A percentile compares a stretch with the other conserved stretches of the same genome.
Evolutionary conservation across 2,329 filamentous ascomycete species (phyloP).

Genomic region (Trichoderma aggressivum): DNA sequence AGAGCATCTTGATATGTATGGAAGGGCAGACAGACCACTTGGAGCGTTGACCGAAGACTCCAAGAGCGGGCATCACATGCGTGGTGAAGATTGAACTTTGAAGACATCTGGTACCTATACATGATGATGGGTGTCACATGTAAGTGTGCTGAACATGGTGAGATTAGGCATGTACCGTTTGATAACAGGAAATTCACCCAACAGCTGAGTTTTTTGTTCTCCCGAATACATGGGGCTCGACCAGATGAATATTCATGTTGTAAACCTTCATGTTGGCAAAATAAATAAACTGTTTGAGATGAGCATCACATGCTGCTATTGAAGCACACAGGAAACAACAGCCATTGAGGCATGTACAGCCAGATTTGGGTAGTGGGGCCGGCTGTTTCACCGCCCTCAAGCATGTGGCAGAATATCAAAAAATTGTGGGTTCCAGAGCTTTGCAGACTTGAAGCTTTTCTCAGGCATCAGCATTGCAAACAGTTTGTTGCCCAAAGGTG

Average conservation of each 20-base stretch:
- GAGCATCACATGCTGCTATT: not conserved
- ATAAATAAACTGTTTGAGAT: not conserved
- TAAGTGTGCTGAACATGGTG: not conserved
- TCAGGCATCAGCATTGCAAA: not conserved
- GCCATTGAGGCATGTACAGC: not conserved
- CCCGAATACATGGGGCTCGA: not conserved
- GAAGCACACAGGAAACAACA: not conserved
- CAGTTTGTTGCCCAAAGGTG: not conserved
- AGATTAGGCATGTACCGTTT: not conserved
- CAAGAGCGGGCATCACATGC: not conserved
- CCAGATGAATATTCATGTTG: not conserved
- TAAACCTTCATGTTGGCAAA: not conserved
- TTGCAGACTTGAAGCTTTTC: conserved; percentile 1
- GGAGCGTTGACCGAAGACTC: not conserved
- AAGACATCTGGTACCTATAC: too few species aligned
- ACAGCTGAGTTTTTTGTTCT: not conserved
- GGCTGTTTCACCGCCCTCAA: conserved; percentile 22
- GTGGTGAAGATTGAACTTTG: too few species aligned
- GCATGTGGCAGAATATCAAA: conserved; percentile 25
- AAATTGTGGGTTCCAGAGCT: conserved; percentile 21
- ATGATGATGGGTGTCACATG: not conserved
- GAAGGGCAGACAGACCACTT: not conserved
- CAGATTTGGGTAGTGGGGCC: not conserved
- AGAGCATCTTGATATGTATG: not conserved
- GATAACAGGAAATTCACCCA: not conserved